A percentile compares a stretch with the other conserved stretches of the same genome.
Evolutionary conservation across 2,329 filamentous ascomycete species (phyloP).

Genomic region (Sporothrix pallida): DNA sequence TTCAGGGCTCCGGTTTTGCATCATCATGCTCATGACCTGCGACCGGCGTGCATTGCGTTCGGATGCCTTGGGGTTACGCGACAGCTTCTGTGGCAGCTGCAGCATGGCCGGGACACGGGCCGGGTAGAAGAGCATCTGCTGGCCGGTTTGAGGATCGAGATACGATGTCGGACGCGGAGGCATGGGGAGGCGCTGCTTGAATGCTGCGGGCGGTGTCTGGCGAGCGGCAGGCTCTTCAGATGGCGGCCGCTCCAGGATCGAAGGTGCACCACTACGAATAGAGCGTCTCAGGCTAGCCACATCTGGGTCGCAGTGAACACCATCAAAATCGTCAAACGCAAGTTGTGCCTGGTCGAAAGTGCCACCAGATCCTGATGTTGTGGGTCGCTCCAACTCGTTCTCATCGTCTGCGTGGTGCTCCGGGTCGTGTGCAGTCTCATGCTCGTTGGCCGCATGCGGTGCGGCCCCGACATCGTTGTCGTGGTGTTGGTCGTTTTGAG

Average conservation of each 20-base stretch:
- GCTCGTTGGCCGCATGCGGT: not conserved
- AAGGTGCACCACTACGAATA: conserved; percentile 32
- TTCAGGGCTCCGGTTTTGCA: conserved; percentile 37
- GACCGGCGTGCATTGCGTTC: conserved; percentile 74
- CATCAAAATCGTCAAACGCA: conserved; percentile 82
- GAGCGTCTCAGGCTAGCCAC: conserved; percentile 34
- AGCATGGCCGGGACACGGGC: conserved; percentile 93
- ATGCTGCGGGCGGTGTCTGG: conserved; percentile 35
- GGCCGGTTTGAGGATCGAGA: conserved; percentile 67
- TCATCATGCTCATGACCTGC: conserved; percentile 72
- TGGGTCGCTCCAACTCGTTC: conserved; percentile 45
- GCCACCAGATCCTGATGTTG: conserved; percentile 61
- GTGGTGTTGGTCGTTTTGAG: not conserved
- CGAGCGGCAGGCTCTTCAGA: not conserved
- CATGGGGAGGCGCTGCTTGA: conserved; percentile 35
- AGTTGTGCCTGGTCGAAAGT: conserved; percentile 69
- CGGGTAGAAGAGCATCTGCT: conserved; percentile 92
- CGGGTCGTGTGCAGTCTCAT: not conserved
- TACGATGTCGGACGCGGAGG: conserved; percentile 61
- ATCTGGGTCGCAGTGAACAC: conserved; percentile 72
- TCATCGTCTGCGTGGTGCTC: not conserved
- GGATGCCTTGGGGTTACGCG: conserved; percentile 69
- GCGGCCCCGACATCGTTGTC: not conserved
- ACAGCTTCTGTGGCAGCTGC: conserved; percentile 87
- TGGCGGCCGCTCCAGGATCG: conserved; percentile 3